Conservation (phyloP, 2,329 filamentous ascomycete genomes). For the Elsinoe fawcettii region DNA sequence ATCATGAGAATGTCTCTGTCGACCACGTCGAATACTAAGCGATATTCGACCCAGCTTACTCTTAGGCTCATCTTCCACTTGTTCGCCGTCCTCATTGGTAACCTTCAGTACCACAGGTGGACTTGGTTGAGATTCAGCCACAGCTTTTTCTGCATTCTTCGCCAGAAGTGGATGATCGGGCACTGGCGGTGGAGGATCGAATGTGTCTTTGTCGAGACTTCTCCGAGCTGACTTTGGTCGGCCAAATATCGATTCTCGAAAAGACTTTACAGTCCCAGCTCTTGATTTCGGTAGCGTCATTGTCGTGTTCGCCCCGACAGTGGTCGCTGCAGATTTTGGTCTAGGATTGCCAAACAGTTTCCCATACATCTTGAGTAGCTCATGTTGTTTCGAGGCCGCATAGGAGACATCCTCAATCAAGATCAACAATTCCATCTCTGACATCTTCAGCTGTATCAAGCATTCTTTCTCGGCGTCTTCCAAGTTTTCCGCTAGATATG, state of each 20-base stretch:
- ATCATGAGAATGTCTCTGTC: slow-evolving; percentile 11
- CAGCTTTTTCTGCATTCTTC: slow-evolving; percentile 14
- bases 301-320: slow-evolving; percentile 20
- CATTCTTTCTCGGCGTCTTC: slow-evolving; percentile 75
- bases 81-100: slow-evolving; percentile 52
- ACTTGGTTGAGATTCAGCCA: slow-evolving; percentile 25
- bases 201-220: slow-evolving; percentile 39
- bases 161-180: slow-evolving; percentile 17
- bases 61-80: slow-evolving; percentile 22
- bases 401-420: slow-evolving; percentile 72
- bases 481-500: slow-evolving; percentile 62
- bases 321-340: slow-evolving; percentile 48
- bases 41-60: slow-evolving; percentile 13
- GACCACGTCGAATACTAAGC: slow-evolving; percentile 6
- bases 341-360: slow-evolving; percentile 65
- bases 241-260: slow-evolving; percentile 75
- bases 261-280: slow-evolving; percentile 36
- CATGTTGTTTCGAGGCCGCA: slow-evolving; percentile 81
- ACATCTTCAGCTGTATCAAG: slow-evolving; percentile 93
- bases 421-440: slow-evolving; percentile 77
- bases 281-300: slow-evolving; percentile 22
- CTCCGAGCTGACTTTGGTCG: slow-evolving; percentile 43
- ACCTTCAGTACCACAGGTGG: slow-evolving; percentile 66
- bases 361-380: slow-evolving; percentile 73
- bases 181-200: slow-evolving; percentile 21